These are phyloP conservation scores for Mortierella antarctica DNA, from an alignment of 192 early-diverging fungal species.

Conservation along the genomic window DNA sequence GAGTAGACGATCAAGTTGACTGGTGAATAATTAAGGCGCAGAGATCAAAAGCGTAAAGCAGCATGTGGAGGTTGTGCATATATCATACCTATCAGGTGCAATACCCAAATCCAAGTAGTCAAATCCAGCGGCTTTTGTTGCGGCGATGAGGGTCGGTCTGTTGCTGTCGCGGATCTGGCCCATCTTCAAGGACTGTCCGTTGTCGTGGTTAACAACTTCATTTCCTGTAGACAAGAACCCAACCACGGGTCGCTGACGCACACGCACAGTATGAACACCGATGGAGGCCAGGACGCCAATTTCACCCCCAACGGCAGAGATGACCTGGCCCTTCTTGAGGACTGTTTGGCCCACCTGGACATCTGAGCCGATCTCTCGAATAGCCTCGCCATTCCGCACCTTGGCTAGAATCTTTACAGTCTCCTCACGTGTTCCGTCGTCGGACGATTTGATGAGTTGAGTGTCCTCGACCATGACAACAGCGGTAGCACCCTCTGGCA, in stretches of 20 bases:
- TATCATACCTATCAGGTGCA: conserved; percentile 70
- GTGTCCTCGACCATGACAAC: conserved; percentile 99
- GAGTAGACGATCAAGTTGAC: neutral
- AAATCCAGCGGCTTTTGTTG: conserved; percentile 70
- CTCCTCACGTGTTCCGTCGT: conserved; percentile 69
- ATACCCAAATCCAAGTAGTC: conserved; percentile 81
- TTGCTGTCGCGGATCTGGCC: conserved; percentile 91
- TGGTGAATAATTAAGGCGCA: neutral
- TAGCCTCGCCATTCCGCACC: conserved; percentile 67
- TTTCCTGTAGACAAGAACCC: conserved; percentile 92
- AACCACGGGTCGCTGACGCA: conserved; percentile 73
- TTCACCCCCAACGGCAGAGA: conserved; percentile 84
- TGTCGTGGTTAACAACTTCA: conserved; percentile 75
- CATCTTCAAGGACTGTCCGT: conserved; percentile 45
- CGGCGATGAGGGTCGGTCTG: conserved; percentile 77
- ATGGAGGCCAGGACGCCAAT: conserved; percentile 85
- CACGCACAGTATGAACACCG: conserved; percentile 69
- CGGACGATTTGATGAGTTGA: conserved; percentile 64
- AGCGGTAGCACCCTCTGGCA: conserved; percentile 86
- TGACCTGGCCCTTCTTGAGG: conserved; percentile 60
- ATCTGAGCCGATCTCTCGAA: conserved; percentile 87
- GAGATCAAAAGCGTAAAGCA: neutral
- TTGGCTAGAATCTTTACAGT: conserved; percentile 60
- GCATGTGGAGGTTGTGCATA: neutral
- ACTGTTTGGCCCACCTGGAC: conserved; percentile 71